Evolutionary conservation across 306 rosid genomes (phyloP), one percentile per base, ranked within the genome.

Genomic region (Prunus padus): DNA sequence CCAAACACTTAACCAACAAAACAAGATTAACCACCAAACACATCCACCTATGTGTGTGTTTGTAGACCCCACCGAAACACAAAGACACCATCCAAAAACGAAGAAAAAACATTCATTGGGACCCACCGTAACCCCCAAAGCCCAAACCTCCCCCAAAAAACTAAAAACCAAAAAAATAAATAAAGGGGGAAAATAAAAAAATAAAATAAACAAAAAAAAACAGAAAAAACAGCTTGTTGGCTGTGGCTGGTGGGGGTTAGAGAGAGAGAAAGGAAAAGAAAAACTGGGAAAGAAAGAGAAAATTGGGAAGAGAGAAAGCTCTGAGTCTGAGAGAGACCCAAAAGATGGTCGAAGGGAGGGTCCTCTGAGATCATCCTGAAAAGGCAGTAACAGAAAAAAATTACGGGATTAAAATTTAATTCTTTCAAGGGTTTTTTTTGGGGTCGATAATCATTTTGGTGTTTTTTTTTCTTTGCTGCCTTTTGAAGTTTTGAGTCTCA

Each of bases 361-460:
- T 81, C 91, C 93, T 89, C 97, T 89, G 85, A 91, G 97, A 92
- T 95, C 96, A 82, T 90, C 91, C 88, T 81, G 82, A 67, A 86
- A 83, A 84, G 79, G 92, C 97, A 90, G 92, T 90, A 86, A 86
- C 66, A 50, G 79, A 65, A 75, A 61, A 50, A 66, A 64, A 61
- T 50, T 7, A 23, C 73, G 28, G 18, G 31, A 60, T 33, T 47
- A 3, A 20, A 2, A 11, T 40, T 52, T 14, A 20, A 37, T 11
- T 44, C 45, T 19, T 37, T 14, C 28, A 67, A 25, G 72, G 16
- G n/a, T n/a, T 14, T 52, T 31, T 30, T 67, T 54, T 2, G 68
- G 47, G 30, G 65, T 25, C 55, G 13, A 18, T 56, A 18, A 18
- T 2, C 11, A 3, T 56, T 11, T 47, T 73, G 61, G 25, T 69